These are phyloP conservation scores for Globisporangium cederbergense DNA, from an alignment of 352 stramenopile genomes.

Conservation along the genomic window DNA sequence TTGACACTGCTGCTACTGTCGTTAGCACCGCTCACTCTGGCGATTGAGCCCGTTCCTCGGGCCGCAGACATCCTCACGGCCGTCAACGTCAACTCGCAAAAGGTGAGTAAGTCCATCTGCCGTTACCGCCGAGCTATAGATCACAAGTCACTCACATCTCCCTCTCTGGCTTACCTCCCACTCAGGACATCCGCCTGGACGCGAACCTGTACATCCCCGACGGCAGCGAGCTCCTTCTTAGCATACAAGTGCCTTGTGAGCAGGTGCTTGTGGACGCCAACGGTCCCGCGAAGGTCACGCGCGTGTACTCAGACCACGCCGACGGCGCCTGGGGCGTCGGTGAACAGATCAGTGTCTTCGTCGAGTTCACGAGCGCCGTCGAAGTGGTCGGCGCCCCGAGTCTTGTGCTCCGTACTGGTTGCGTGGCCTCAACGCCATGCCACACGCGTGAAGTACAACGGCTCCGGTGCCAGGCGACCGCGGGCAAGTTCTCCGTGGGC, in stretches of 20 bases:
- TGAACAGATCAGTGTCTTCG: slow-evolving; percentile 54
- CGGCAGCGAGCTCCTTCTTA: slow-evolving; percentile 58
- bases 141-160: not conserved
- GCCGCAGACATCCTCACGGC: slow-evolving; percentile 44
- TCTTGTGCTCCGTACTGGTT: slow-evolving; percentile 58
- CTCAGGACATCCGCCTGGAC: slow-evolving; percentile 52
- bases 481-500: slow-evolving; percentile 56
- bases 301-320: slow-evolving; percentile 52
- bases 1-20: slow-evolving; percentile 12
- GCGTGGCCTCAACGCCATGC: slow-evolving; percentile 34
- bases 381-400: slow-evolving; percentile 48
- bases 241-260: slow-evolving; percentile 60
- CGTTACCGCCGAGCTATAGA: not conserved
- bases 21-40: not conserved
- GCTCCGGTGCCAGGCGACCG: slow-evolving; percentile 53
- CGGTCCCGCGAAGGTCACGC: slow-evolving; percentile 57
- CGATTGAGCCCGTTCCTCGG: slow-evolving; percentile 45
- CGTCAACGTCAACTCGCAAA: slow-evolving; percentile 41
- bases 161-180: not conserved
- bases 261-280: slow-evolving; percentile 41
- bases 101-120: slow-evolving; percentile 18
- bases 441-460: slow-evolving; percentile 60
- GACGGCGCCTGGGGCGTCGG: slow-evolving; percentile 54
- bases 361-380: slow-evolving; percentile 70
- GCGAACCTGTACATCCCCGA: slow-evolving; percentile 74